phyloP scores from a whole-genome alignment of 2,329 filamentous ascomycete species.

The Botrytis medusae region DNA sequence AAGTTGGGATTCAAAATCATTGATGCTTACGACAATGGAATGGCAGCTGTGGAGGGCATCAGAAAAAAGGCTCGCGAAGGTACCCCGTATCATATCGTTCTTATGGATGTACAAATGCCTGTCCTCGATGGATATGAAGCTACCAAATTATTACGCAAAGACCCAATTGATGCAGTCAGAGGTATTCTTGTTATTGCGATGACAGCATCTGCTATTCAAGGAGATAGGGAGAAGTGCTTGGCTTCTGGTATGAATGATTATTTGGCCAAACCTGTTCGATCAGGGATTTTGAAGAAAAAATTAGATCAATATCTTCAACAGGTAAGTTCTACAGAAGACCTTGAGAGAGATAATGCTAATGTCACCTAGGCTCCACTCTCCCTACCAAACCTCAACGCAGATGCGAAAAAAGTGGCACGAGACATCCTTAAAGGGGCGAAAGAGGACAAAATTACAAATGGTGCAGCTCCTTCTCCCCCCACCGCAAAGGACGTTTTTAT shows the following conservation, averaged over 20 bases:
- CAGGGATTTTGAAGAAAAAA: slow-evolving; percentile 81
- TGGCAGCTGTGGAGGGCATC: slow-evolving; percentile 85
- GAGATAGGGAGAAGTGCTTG: slow-evolving; percentile 92
- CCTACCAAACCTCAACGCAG: slow-evolving; percentile 32
- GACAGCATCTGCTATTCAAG: slow-evolving; percentile 93
- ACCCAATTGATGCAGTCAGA: slow-evolving; percentile 72
- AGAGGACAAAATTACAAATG: neutral
- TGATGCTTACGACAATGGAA: slow-evolving; percentile 85
- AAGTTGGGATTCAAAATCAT: slow-evolving; percentile 79
- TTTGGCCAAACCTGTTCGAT: slow-evolving; percentile 90
- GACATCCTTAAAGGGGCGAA: slow-evolving; percentile 28
- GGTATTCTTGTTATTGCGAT: slow-evolving; percentile 93
- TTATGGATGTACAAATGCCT: slow-evolving; percentile 98
- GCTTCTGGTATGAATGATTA: slow-evolving; percentile 98
- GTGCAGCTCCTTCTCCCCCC: neutral
- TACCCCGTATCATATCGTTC: slow-evolving; percentile 79
- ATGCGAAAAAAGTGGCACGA: slow-evolving; percentile 32
- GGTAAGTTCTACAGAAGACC: slow-evolving; percentile 25
- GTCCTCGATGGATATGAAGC: slow-evolving; percentile 91
- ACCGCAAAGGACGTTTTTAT: neutral
- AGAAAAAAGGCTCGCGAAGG: slow-evolving; percentile 70
- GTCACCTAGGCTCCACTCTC: slow-evolving; percentile 29
- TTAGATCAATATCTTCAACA: slow-evolving; percentile 63
- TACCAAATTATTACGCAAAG: slow-evolving; percentile 76
- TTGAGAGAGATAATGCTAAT: neutral